A percentile compares a stretch with the other conserved stretches of the same genome.
These are phyloP conservation scores for Scleroderma bovista DNA, from an alignment of 768 basidiomycete genomes.

Conservation along the genomic window DNA sequence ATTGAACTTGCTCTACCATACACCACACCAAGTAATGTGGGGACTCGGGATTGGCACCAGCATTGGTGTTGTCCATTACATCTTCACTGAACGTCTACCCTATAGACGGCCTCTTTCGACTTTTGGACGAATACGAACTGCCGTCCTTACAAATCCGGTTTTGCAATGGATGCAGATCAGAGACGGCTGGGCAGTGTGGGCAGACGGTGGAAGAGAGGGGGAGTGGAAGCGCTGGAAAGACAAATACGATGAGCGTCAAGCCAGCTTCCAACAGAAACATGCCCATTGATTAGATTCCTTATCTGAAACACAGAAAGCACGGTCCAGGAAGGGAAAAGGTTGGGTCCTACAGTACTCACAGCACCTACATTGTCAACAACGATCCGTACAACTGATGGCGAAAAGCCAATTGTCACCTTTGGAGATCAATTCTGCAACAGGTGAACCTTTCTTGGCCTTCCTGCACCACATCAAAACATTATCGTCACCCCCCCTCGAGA, in stretches of 20 bases:
- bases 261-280: slow-evolving; percentile 15
- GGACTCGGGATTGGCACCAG: slow-evolving; percentile 59
- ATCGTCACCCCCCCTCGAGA: slow-evolving; percentile 50
- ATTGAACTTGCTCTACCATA: slow-evolving; percentile 69
- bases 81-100: slow-evolving; percentile 55
- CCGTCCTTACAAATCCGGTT: slow-evolving; percentile 51
- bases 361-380: neutral
- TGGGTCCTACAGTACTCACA: no score
- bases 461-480: slow-evolving; percentile 39
- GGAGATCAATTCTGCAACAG: slow-evolving; percentile 31
- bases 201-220: slow-evolving; percentile 67
- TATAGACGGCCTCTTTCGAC: slow-evolving; percentile 44
- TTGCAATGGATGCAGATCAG: slow-evolving; percentile 63
- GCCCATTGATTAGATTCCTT: slow-evolving; percentile 3
- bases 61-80: slow-evolving; percentile 52
- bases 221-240: slow-evolving; percentile 67
- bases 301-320: neutral
- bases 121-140: slow-evolving; percentile 44
- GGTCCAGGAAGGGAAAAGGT: no score
- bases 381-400: neutral
- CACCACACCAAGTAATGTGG: slow-evolving; percentile 67
- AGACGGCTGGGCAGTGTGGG: slow-evolving; percentile 80
- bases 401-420: slow-evolving; percentile 26
- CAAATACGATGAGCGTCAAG: slow-evolving; percentile 44
- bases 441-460: slow-evolving; percentile 47